Evolutionary conservation across 2,329 filamentous ascomycete genomes (phyloP), one percentile per base, ranked within the genome.

Genomic region (Ploettnerulaceae sp.): DNA sequence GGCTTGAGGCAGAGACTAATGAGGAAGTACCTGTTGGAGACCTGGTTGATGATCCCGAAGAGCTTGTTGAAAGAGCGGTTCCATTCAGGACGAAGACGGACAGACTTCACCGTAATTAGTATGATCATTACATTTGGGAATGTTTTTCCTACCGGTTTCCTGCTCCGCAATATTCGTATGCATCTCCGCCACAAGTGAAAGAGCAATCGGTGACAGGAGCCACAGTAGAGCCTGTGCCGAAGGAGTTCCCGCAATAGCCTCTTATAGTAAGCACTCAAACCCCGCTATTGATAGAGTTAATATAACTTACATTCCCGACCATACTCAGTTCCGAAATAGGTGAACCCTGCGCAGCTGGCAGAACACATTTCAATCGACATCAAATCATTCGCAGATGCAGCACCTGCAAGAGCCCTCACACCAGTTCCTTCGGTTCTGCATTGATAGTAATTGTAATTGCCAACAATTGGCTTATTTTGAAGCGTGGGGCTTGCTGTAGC

Each of bases 101-200:
- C 7, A 65, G 50, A 29, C 57, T 49, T 37, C 25, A 20, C 34
- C 25, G 21, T 22, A 14, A 4, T 12, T 17, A n/a, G 11, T 11
- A 17, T 37, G 24, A 37, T 12, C n/a, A 9, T 5, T 22, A 14
- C 3, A 9, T 7, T 14, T 7, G 25, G 4, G 7, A 15, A 31
- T 14, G 17, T 4, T 15, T 5, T 3, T 25, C 7, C n/a, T 22
- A 5, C 14, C 3, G 25, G 20, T 47, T 53, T 8, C 57, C 56
- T 31, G 57, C 64, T 20, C 66, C 65, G 45, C 65, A 67, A 26
- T 58, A 59, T 46, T 67, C 60, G 1, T 57, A 55, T 5, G 45
- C 18, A 47, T 66, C 60, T n/a, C 58, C 18, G 22, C n/a, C 42
- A 35, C 58, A 61, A 18, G 45, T 15, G 8, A 54, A 45, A 26